Conservation (phyloP, 2,329 filamentous ascomycete genomes). For the Madurella mycetomatis region DNA sequence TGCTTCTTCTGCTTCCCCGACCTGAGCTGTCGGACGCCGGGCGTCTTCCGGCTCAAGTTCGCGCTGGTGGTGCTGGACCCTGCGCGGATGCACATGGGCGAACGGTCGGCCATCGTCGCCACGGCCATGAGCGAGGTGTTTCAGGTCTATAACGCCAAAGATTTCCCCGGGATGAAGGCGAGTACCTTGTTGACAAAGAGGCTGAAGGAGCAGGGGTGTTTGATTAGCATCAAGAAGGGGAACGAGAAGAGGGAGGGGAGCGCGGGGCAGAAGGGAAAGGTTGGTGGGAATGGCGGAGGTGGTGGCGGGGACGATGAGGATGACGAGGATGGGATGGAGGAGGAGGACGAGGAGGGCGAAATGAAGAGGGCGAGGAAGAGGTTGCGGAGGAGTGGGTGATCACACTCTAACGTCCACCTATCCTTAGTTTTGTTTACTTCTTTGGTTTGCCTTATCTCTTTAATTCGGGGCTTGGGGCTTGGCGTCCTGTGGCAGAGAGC, state of each 20-base stretch:
- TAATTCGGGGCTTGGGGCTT: background rate
- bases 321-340: constrained; percentile 33
- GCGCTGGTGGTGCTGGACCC: constrained; percentile 69
- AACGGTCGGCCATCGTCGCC: constrained; percentile 47
- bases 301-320: constrained; percentile 45
- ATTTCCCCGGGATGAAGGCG: constrained; percentile 79
- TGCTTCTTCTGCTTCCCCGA: constrained; percentile 87
- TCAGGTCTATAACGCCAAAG: constrained; percentile 76
- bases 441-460: background rate
- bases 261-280: constrained; percentile 28
- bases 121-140: constrained; percentile 65
- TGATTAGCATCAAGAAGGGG: constrained; percentile 83
- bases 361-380: constrained; percentile 17
- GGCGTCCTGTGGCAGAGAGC: background rate
- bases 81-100: constrained; percentile 49
- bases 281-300: constrained; percentile 36
- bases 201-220: constrained; percentile 73
- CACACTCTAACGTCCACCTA: background rate
- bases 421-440: background rate
- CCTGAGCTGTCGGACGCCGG: constrained; percentile 72
- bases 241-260: constrained; percentile 55
- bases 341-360: constrained; percentile 8
- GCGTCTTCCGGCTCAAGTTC: constrained; percentile 70
- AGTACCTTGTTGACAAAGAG: constrained; percentile 70
- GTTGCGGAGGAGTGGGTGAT: constrained; percentile 14